phyloP scores from a whole-genome alignment of 148 eudicot species.

The Rhododendron ferrugineum region DNA sequence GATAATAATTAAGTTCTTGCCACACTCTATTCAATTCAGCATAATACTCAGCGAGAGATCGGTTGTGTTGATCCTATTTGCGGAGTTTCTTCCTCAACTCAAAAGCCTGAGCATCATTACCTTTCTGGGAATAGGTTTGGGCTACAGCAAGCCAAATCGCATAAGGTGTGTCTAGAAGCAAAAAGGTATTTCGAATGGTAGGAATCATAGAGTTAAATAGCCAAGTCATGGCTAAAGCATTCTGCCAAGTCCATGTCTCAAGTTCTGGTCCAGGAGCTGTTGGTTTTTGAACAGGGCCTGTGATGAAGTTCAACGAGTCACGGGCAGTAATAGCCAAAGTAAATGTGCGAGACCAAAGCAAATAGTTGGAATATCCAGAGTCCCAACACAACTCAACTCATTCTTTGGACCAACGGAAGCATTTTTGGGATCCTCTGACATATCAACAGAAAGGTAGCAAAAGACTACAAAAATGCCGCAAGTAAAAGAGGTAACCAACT shows the following conservation, averaged over 20 bases:
- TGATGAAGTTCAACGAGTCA: neutral
- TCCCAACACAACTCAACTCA: neutral
- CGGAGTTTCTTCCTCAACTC: no score
- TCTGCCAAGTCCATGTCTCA: no score
- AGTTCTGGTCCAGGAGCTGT: neutral
- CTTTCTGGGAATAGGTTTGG: neutral
- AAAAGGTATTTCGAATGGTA: no score
- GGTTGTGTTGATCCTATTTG: neutral
- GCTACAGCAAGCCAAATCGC: no score
- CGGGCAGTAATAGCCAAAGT: neutral
- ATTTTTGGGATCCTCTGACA: neutral
- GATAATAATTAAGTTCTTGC: neutral
- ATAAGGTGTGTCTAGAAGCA: no score
- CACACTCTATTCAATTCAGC: neutral
- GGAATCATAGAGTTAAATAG: neutral
- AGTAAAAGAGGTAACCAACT: no score
- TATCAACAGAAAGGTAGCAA: no score
- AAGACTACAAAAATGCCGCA: no score
- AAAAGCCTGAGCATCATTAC: neutral
- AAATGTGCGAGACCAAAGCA: neutral
- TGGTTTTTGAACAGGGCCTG: neutral
- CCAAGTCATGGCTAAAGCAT: neutral
- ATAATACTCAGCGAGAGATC: neutral
- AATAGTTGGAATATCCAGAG: neutral
- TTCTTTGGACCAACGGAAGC: neutral